Evolutionary conservation across 768 basidiomycete species (phyloP).

Genomic region (Baorangia bicolor): DNA sequence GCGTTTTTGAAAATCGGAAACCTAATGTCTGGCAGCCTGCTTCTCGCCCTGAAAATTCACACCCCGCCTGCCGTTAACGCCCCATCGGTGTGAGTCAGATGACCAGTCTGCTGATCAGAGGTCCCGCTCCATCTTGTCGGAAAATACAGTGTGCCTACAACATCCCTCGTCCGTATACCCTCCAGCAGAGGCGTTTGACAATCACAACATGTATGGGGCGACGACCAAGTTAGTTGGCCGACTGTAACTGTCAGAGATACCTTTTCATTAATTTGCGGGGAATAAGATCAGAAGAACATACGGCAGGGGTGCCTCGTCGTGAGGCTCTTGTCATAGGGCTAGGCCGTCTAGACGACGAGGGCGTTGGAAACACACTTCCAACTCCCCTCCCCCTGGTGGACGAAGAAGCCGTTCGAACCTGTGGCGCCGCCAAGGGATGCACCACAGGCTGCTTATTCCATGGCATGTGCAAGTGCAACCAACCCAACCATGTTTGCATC

Average conservation of each 20-base stretch:
- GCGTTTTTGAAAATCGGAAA: conserved; percentile 35
- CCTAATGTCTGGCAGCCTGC: conserved; percentile 20
- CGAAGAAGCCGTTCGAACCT: conserved; percentile 23
- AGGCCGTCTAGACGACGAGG: conserved; percentile 32
- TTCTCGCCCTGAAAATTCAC: conserved; percentile 31
- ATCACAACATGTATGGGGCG: not conserved
- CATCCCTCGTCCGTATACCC: not conserved
- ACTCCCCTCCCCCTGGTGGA: conserved; percentile 27
- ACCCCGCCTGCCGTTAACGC: conserved; percentile 16
- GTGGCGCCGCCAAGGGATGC: conserved; percentile 13
- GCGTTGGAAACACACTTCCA: conserved; percentile 30
- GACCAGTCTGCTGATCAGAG: not conserved
- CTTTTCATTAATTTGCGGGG: conserved; percentile 29
- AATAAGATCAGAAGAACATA: conserved; percentile 19
- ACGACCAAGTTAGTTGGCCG: conserved; percentile 12
- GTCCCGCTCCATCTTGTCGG: too few species aligned
- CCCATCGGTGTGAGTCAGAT: conserved; percentile 6
- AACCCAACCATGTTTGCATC: conserved; percentile 32
- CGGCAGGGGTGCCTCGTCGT: conserved; percentile 25
- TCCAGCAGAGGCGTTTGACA: not conserved
- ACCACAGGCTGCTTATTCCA: conserved; percentile 23
- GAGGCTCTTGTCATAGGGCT: conserved; percentile 34
- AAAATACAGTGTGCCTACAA: too few species aligned
- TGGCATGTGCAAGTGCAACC: conserved; percentile 28
- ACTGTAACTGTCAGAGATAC: conserved; percentile 14